phyloP scores from a whole-genome alignment of 2,329 filamentous ascomycete genomes.

The Exophiala alcalophila region DNA sequence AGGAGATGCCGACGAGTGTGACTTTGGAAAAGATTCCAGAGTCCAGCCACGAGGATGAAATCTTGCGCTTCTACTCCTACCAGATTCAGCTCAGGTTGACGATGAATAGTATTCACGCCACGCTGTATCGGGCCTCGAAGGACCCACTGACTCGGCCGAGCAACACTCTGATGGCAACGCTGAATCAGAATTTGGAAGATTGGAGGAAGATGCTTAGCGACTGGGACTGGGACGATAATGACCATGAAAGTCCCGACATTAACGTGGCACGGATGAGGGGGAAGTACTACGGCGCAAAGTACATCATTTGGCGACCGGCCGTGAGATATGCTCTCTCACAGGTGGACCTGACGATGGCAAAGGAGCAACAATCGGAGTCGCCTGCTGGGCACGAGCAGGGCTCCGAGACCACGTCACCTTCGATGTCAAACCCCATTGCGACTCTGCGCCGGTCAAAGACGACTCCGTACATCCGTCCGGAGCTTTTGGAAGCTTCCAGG shows the following conservation, averaged over 20 bases:
- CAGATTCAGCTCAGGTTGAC: conserved; percentile 57
- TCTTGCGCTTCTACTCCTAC: conserved; percentile 53
- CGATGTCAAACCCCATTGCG: conserved; percentile 34
- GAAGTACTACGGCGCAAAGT: conserved; percentile 90
- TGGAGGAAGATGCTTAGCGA: conserved; percentile 54
- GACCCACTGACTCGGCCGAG: conserved; percentile 26
- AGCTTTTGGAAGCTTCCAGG: conserved; percentile 50
- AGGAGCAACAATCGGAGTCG: conserved; percentile 32
- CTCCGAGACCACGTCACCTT: conserved; percentile 39
- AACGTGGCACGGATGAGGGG: conserved; percentile 79
- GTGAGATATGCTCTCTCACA: conserved; percentile 58
- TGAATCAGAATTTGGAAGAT: conserved; percentile 50
- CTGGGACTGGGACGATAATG: conserved; percentile 61
- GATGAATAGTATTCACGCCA: conserved; percentile 34
- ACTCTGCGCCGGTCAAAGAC: conserved; percentile 36
- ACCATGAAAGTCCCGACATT: conserved; percentile 71
- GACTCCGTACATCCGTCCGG: conserved; percentile 33
- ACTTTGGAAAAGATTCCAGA: conserved; percentile 22
- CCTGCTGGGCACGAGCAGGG: conserved; percentile 34
- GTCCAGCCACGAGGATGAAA: conserved; percentile 15
- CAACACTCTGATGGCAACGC: conserved; percentile 36
- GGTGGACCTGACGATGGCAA: conserved; percentile 4
- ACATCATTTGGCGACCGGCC: conserved; percentile 84
- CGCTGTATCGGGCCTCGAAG: conserved; percentile 49
- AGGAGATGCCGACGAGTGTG: conserved; percentile 25